Conservation (phyloP, 23 red algal genomes). For the Gracilaria domingensis region DNA sequence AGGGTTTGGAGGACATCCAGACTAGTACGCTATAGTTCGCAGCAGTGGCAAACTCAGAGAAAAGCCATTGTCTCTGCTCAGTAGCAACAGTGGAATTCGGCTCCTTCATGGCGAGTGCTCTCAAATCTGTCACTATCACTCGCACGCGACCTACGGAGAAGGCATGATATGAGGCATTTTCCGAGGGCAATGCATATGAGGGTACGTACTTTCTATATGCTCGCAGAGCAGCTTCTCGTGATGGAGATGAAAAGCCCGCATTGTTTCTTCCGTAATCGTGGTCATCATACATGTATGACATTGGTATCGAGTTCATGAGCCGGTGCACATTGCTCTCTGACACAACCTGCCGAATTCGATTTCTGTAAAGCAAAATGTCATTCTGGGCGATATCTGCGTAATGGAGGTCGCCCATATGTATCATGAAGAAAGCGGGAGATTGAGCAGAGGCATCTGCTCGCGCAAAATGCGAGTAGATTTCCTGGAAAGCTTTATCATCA, state of each 20-base stretch:
- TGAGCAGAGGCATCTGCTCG: background rate
- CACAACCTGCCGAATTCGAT: slow-evolving; percentile 2
- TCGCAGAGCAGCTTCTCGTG: slow-evolving; percentile 46
- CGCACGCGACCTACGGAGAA: slow-evolving; percentile 60
- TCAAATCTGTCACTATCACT: slow-evolving; percentile 59
- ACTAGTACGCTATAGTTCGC: slow-evolving; percentile 38
- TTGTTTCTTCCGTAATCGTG: slow-evolving; percentile 68
- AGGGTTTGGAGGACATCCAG: slow-evolving; percentile 63
- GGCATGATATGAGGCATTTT: slow-evolving; percentile 60
- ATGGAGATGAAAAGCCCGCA: slow-evolving; percentile 33
- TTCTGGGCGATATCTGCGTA: slow-evolving; percentile 60
- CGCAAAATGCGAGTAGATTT: slow-evolving; percentile 5
- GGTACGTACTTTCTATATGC: slow-evolving; percentile 48
- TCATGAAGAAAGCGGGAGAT: slow-evolving; percentile 35
- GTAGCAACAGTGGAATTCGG: slow-evolving; percentile 15
- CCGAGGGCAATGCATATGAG: slow-evolving; percentile 13
- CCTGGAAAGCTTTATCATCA: slow-evolving; percentile 10
- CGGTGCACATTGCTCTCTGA: background rate
- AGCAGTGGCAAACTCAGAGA: slow-evolving; percentile 36
- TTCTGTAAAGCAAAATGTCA: slow-evolving; percentile 19
- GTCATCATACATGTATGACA: slow-evolving; percentile 80
- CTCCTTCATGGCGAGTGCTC: slow-evolving; percentile 32
- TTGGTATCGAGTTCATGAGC: slow-evolving; percentile 25
- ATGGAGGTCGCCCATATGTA: slow-evolving; percentile 68
- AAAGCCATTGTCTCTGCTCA: slow-evolving; percentile 58